Conservation (phyloP, 2,329 filamentous ascomycete genomes). For the Celoporthe dispersa region DNA sequence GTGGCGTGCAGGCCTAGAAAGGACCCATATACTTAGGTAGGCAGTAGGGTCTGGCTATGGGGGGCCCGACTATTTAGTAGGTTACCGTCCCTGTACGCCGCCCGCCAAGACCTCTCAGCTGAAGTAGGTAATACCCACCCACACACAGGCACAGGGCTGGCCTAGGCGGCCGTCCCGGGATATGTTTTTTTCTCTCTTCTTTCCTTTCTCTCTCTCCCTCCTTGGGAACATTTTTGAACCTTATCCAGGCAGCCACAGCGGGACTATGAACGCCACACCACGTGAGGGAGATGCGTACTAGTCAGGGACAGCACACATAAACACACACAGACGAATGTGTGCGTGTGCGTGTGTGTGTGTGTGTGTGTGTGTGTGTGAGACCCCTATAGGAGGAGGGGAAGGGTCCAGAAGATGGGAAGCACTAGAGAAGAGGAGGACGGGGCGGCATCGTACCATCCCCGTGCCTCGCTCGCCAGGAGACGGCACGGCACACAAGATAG, state of each 20-base stretch:
- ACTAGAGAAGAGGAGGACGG: too few relatives aligned
- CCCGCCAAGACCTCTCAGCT: not conserved
- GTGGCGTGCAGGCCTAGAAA: not conserved
- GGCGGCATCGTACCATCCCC: too few relatives aligned
- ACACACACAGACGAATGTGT: not conserved
- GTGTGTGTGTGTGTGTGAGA: too few relatives aligned
- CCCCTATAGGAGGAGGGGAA: too few relatives aligned
- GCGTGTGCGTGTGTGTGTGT: too few relatives aligned
- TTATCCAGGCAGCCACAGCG: not conserved
- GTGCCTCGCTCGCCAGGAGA: too few relatives aligned
- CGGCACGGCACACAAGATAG: not conserved
- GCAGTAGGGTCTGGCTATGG: not conserved
- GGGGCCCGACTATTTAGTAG: not conserved
- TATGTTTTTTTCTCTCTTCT: not conserved
- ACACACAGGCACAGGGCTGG: not conserved
- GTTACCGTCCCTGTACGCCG: not conserved
- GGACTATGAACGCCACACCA: not conserved
- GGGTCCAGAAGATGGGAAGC: not conserved
- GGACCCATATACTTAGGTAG: not conserved
- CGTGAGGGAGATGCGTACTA: not conserved
- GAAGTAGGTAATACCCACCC: not conserved
- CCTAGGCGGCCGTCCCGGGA: not conserved
- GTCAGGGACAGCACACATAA: not conserved
- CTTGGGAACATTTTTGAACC: not conserved
- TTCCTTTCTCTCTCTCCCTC: not conserved